Percentiles rank a stretch among this genome's conserved stretches.
Conservation (phyloP, 2,329 filamentous ascomycete genomes). For the Sporothrix protearum region DNA sequence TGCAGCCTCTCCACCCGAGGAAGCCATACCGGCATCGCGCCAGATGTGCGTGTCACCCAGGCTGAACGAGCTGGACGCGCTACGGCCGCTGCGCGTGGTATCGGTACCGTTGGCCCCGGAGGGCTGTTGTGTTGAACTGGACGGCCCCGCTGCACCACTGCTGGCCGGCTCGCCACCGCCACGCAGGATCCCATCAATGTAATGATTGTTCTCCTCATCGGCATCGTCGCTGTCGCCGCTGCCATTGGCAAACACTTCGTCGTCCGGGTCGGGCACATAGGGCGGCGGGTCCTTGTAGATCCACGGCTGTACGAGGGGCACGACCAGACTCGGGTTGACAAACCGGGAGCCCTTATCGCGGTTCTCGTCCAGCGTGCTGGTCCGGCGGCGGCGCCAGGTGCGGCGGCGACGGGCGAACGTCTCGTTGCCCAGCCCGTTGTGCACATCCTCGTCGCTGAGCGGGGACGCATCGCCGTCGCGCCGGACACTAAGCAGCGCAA, state of each 20-base stretch:
- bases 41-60: constrained; percentile 51
- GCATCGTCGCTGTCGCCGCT: background rate
- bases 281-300: constrained; percentile 58
- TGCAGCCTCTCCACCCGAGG: background rate
- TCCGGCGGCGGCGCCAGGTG: constrained; percentile 41
- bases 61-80: constrained; percentile 44
- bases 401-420: constrained; percentile 30
- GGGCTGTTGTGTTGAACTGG: background rate
- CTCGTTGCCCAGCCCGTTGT: constrained; percentile 40
- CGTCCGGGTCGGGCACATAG: constrained; percentile 26
- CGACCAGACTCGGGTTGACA: constrained; percentile 70
- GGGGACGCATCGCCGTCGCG: constrained; percentile 53
- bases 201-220: constrained; percentile 14
- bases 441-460: constrained; percentile 40
- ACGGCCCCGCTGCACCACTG: background rate
- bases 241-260: constrained; percentile 22
- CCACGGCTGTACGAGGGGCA: constrained; percentile 68
- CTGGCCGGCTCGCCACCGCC: background rate
- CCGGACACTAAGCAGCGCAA: constrained; percentile 82
- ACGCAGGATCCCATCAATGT: background rate
- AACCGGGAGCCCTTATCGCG: constrained; percentile 67
- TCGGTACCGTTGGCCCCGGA: background rate
- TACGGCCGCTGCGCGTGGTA: constrained; percentile 34
- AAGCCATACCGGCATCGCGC: constrained; percentile 36
- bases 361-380: constrained; percentile 68